These are phyloP conservation scores for Candida ipomoeae DNA, from an alignment of 805 yeast species.

Conservation along the genomic window DNA sequence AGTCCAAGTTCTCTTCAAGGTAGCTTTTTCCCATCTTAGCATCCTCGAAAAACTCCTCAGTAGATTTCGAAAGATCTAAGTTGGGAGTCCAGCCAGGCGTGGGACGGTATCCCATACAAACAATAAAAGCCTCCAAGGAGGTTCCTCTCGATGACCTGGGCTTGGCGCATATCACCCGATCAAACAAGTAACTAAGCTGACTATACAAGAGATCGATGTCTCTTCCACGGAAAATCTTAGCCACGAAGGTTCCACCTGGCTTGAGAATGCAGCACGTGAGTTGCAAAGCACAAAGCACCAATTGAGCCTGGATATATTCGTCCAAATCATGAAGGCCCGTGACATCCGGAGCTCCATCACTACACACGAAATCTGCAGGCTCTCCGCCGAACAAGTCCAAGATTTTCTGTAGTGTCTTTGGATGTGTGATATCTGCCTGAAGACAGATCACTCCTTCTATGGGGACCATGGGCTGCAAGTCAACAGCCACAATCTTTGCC, in stretches of 20 bases:
- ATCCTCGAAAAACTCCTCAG: slow-evolving; percentile 79
- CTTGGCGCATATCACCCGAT: slow-evolving; percentile 87
- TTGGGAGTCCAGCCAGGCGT: slow-evolving; percentile 79
- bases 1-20: slow-evolving; percentile 42
- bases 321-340: slow-evolving; percentile 96
- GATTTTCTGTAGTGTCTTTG: slow-evolving; percentile 74
- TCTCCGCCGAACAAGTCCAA: slow-evolving; percentile 83
- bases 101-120: slow-evolving; percentile 84
- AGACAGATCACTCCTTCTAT: slow-evolving; percentile 84
- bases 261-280: slow-evolving; percentile 84
- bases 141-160: slow-evolving; percentile 95
- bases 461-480: slow-evolving; percentile 96
- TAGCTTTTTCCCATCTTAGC: slow-evolving; percentile 52
- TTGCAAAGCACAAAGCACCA: slow-evolving; percentile 86
- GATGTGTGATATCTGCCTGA: slow-evolving; percentile 97
- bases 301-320: slow-evolving; percentile 94
- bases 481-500: slow-evolving; percentile 87
- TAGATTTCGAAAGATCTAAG: slow-evolving; percentile 52
- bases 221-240: slow-evolving; percentile 93
- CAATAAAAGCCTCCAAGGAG: slow-evolving; percentile 89
- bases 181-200: slow-evolving; percentile 85
- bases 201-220: slow-evolving; percentile 91
- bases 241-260: slow-evolving; percentile 91
- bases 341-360: slow-evolving; percentile 99
- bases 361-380: slow-evolving; percentile 91